Percentiles rank a stretch among this genome's conserved stretches.
These are phyloP conservation scores for Physocladia obscura DNA, from an alignment of 192 early-diverging fungal species.

Conservation along the genomic window DNA sequence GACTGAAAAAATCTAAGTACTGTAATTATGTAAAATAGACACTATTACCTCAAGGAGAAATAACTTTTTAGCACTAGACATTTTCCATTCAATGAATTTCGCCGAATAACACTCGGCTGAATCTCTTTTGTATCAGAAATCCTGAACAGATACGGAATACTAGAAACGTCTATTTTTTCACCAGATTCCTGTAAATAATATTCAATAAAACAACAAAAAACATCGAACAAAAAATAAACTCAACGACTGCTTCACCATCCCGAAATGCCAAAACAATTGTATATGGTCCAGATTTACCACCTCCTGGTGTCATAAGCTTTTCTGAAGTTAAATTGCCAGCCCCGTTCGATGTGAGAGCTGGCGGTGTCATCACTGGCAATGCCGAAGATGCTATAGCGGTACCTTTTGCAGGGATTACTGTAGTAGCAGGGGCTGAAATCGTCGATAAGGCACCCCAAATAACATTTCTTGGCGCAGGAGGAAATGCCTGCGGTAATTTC, in stretches of 20 bases:
- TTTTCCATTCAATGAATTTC: constrained; percentile 3
- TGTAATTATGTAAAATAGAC: not conserved
- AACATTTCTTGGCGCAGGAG: not conserved
- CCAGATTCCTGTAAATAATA: constrained; percentile 24
- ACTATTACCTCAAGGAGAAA: not conserved
- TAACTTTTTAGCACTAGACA: not conserved
- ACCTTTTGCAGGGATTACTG: constrained; percentile 10
- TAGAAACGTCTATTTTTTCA: constrained; percentile 43
- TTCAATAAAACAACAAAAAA: not conserved
- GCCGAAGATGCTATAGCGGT: not conserved
- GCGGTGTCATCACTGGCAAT: constrained; percentile 15
- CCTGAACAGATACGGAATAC: constrained; percentile 35
- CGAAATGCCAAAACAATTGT: constrained; percentile 36
- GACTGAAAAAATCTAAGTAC: constrained; percentile 15
- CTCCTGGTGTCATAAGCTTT: not conserved
- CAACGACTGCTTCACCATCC: constrained; percentile 23
- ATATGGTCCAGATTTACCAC: constrained; percentile 28
- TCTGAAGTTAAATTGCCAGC: not conserved
- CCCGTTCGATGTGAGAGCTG: not conserved
- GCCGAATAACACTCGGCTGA: not conserved
- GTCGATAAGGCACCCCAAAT: constrained; percentile 7
- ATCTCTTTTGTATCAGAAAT: constrained; percentile 28
- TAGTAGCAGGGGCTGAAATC: not conserved
- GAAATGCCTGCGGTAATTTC: constrained; percentile 9
- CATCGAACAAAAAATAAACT: not conserved